phyloP scores from a whole-genome alignment of 1,139 yeast genomes.

The Suhomyces choctaworum region DNA sequence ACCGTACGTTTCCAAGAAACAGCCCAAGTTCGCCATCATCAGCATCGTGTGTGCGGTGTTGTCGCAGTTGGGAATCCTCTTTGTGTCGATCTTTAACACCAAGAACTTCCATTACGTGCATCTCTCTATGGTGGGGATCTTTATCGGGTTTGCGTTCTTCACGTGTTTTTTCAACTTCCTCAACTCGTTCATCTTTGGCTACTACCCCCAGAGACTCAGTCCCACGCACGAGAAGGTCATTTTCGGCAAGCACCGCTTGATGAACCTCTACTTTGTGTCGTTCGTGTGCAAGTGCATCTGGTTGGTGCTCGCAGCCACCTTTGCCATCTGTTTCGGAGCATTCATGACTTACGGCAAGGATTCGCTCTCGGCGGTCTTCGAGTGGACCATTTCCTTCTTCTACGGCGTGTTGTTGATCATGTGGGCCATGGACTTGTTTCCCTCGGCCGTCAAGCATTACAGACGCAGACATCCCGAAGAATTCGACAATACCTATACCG shows the following conservation, averaged over 20 bases:
- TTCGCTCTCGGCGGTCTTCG: conserved; percentile 60
- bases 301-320: conserved; percentile 65
- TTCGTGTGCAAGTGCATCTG: conserved; percentile 60
- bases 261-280: conserved; percentile 50
- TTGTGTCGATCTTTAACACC: conserved; percentile 76
- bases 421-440: conserved; percentile 70
- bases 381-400: conserved; percentile 84
- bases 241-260: conserved; percentile 41
- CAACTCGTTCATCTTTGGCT: conserved; percentile 64
- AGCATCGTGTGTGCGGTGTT: conserved; percentile 56
- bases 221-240: conserved; percentile 44
- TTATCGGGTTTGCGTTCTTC: conserved; percentile 68
- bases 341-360: conserved; percentile 38
- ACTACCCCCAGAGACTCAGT: conserved; percentile 42
- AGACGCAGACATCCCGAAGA: conserved; percentile 20
- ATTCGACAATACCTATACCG: conserved; percentile 6
- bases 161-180: conserved; percentile 62
- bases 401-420: conserved; percentile 70
- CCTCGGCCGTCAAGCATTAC: conserved; percentile 47
- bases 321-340: conserved; percentile 71
- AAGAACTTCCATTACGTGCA: conserved; percentile 61
- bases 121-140: conserved; percentile 67
- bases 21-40: conserved; percentile 49
- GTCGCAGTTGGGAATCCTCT: conserved; percentile 76
- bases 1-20: conserved; percentile 50